Evolutionary conservation across 164 flowering plant species (phyloP), one percentile per base, ranked within the genome.

Genomic region (Akebia trifoliata): DNA sequence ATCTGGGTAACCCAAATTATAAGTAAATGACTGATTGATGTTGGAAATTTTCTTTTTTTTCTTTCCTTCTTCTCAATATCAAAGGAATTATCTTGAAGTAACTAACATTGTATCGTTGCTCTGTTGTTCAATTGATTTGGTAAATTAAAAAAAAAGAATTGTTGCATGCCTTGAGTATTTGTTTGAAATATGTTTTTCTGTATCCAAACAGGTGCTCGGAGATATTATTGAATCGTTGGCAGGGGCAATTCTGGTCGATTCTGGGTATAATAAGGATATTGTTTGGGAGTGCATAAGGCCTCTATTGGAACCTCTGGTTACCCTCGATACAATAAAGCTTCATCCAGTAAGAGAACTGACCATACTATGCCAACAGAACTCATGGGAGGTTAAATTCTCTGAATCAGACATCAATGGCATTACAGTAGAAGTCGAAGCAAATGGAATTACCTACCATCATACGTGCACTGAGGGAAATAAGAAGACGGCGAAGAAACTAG

Each of bases 151-250:
- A 10, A 8, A 11, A 10, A 24, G 18, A 14, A 0, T 0, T 36
- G 9, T 1, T 26, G 28, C 0, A 47, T 2, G 50, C 20, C 11
- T 9, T 34, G 6, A 9, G 12, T 52, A 7, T 38, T 20, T 58
- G 11, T 55, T 59, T 24, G 18, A 40, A 7, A 2, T 20, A 26
- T 9, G 14, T 21, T 59, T 31, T 35, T 2, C 6, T 11, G 2
- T 9, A 37, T 26, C 35, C 7, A 12, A 21, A 57, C 73, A 90
- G 97, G 97, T 83, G 15, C 94, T 90, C 22, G 97, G 90, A 52
- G 97, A 91, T 69, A 47, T 91, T 3, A 75, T 91, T n/a, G 97
- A 91, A 72, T 91, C 97, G 17, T 54, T 91, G 17, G 97, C 96
- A 0, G 97, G 97, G 17, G 97, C 96, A 3, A 81, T 90, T 44